A percentile compares a stretch with the other conserved stretches of the same genome.
These are phyloP conservation scores for Halophytophthora polymorphica DNA, from an alignment of 352 stramenopile genomes.

Conservation along the genomic window DNA sequence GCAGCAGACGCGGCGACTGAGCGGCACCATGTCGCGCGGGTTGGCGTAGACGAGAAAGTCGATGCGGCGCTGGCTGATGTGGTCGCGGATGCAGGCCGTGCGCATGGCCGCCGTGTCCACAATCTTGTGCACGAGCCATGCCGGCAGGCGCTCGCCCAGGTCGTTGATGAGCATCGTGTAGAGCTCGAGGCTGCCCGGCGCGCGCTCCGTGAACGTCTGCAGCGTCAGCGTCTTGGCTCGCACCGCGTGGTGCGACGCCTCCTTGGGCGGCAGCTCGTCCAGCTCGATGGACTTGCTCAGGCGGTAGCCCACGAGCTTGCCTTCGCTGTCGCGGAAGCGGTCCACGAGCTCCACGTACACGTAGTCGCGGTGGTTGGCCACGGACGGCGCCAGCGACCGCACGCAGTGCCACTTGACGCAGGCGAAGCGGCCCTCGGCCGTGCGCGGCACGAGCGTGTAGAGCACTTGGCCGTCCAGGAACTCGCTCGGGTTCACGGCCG, in stretches of 20 bases:
- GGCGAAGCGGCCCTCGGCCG: conserved; percentile 59
- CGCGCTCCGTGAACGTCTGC: conserved; percentile 65
- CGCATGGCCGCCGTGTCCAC: conserved; percentile 74
- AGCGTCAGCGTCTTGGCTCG: conserved; percentile 73
- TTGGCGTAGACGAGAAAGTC: conserved; percentile 67
- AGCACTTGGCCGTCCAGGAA: conserved; percentile 80
- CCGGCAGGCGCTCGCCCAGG: conserved; percentile 63
- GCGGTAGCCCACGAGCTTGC: conserved; percentile 62
- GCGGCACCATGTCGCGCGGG: conserved; percentile 66
- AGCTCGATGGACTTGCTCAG: conserved; percentile 76
- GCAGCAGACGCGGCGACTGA: conserved; percentile 70
- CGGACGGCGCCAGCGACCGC: conserved; percentile 66
- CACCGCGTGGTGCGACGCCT: conserved; percentile 58
- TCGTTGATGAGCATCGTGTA: conserved; percentile 85
- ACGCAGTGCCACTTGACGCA: conserved; percentile 83
- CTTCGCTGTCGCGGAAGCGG: conserved; percentile 64
- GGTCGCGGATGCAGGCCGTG: conserved; percentile 68
- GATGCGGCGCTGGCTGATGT: conserved; percentile 73
- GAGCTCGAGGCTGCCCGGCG: conserved; percentile 60
- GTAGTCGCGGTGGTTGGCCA: conserved; percentile 78
- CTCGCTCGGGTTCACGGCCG: conserved; percentile 58
- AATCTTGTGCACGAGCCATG: conserved; percentile 83
- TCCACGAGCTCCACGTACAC: conserved; percentile 84
- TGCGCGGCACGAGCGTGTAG: conserved; percentile 66
- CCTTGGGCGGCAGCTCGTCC: conserved; percentile 37